These are phyloP conservation scores for Russula sp. DNA, from an alignment of 768 basidiomycete genomes.

Conservation along the genomic window DNA sequence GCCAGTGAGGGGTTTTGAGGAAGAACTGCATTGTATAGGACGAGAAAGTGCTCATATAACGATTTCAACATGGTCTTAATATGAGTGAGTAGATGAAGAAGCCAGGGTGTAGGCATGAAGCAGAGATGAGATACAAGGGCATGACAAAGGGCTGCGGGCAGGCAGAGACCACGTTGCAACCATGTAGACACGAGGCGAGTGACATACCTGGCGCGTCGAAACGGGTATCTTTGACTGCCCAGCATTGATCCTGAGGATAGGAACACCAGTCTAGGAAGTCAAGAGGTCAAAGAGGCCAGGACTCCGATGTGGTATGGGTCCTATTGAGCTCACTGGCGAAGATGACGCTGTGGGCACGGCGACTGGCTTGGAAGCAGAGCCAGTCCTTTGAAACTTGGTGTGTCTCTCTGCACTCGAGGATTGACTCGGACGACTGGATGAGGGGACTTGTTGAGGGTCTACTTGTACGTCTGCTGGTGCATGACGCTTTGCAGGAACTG, in stretches of 20 bases:
- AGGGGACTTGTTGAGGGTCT: not conserved
- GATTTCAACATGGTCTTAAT: slow-evolving; percentile 64
- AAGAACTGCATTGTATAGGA: slow-evolving; percentile 55
- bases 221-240: slow-evolving; percentile 66
- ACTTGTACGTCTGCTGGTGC: slow-evolving; percentile 10
- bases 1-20: slow-evolving; percentile 53
- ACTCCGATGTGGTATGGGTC: not conserved
- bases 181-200: slow-evolving; percentile 11
- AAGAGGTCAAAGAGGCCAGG: not conserved
- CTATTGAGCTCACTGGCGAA: slow-evolving; percentile 24
- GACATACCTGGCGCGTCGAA: slow-evolving; percentile 62
- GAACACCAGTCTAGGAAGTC: slow-evolving; percentile 45
- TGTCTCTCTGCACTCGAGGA: slow-evolving; percentile 36
- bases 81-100: not conserved
- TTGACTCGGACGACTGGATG: slow-evolving; percentile 19
- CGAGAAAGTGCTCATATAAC: slow-evolving; percentile 63
- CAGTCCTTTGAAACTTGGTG: slow-evolving; percentile 54
- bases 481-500: slow-evolving; percentile 49
- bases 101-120: slow-evolving; percentile 1
- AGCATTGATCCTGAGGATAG: slow-evolving; percentile 57
- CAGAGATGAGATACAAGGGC: not conserved
- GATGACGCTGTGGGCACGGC: slow-evolving; percentile 37
- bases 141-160: not conserved
- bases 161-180: slow-evolving; percentile 10
- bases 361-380: slow-evolving; percentile 35